Evolutionary conservation across 345 rosid species (phyloP), one percentile per base, ranked within the genome.

Genomic region (Luvunga scandens): DNA sequence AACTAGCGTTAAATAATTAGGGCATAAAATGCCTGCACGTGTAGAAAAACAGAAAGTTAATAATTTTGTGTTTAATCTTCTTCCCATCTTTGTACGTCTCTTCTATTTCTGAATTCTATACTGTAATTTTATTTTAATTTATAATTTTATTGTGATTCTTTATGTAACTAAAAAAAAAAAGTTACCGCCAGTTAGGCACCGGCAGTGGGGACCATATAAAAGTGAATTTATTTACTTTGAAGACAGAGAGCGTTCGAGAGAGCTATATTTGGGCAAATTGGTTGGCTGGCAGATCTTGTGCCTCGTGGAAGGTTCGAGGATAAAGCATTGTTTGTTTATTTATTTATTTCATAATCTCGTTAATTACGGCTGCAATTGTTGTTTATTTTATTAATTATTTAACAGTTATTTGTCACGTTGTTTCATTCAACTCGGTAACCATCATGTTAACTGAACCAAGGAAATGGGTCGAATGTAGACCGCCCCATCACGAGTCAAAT

Each of bases 261-360:
- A 69, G 22, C 9, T 25, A 3, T 48, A 27, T 16, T 50, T 53
- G 7, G 36, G 4, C 4, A 28, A 9, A 50, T 70, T 70, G 2
- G 12, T 2, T 63, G 22, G 67, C 22, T 69, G 12, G 33, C 45
- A 31, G 45, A 57, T 30, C 50, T 13, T 0, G 25, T 31, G 74
- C 33, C 76, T 34, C 66, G 53, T 36, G 55, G 66, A 72, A 59
- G 24, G 24, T 73, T 73, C 76, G 18, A 10, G 33, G 53, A 36
- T 8, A 14, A 18, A 6, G 21, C 9, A 2, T n/a, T n/a, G n/a
- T 42, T 2, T 33, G 10, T 33, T 34, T 5, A 9, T 2, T 53
- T 9, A 38, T 9, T 9, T 39, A 1, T 42, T 10, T 10, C 3
- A 42, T 42, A 42, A 10, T 53, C 59, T 57, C 65, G 7, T 72